phyloP scores from a whole-genome alignment of 768 basidiomycete genomes.

The Coprinellus micaceus region DNA sequence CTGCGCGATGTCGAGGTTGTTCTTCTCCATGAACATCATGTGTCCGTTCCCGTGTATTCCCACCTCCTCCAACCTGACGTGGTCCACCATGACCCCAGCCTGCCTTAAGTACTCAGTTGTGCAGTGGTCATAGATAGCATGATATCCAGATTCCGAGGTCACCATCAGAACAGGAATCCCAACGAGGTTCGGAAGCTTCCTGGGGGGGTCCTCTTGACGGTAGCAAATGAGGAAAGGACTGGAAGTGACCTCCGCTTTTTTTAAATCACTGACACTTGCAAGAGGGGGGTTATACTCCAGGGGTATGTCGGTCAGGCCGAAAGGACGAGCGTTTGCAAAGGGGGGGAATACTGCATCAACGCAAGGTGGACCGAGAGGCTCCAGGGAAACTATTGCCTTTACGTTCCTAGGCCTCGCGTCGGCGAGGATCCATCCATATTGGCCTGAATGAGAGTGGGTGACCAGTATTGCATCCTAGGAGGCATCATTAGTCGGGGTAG shows the following conservation, averaged over 20 bases:
- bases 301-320: conserved; percentile 47
- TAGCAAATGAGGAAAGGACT: conserved; percentile 35
- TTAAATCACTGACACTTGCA: conserved; percentile 34
- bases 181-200: conserved; percentile 38
- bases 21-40: conserved; percentile 56
- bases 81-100: conserved; percentile 43
- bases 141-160: conserved; percentile 49
- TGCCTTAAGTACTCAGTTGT: conserved; percentile 40
- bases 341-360: conserved; percentile 36
- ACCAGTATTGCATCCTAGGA: conserved; percentile 43
- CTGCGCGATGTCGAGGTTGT: conserved; percentile 37
- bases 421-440: conserved; percentile 46
- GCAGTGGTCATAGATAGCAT: conserved; percentile 45
- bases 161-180: conserved; percentile 44
- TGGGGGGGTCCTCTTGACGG: conserved; percentile 40
- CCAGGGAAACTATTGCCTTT: conserved; percentile 46
- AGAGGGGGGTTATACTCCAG: conserved; percentile 41
- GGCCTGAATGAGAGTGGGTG: conserved; percentile 50
- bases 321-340: conserved; percentile 36
- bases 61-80: conserved; percentile 35
- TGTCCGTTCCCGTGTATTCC: conserved; percentile 54
- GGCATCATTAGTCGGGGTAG: background rate
- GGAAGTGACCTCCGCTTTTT: conserved; percentile 22
- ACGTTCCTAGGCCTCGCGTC: conserved; percentile 42
- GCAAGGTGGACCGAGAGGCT: conserved; percentile 51